These are phyloP conservation scores for Emergomyces africanus DNA, from an alignment of 2,329 filamentous ascomycete species.

Conservation along the genomic window DNA sequence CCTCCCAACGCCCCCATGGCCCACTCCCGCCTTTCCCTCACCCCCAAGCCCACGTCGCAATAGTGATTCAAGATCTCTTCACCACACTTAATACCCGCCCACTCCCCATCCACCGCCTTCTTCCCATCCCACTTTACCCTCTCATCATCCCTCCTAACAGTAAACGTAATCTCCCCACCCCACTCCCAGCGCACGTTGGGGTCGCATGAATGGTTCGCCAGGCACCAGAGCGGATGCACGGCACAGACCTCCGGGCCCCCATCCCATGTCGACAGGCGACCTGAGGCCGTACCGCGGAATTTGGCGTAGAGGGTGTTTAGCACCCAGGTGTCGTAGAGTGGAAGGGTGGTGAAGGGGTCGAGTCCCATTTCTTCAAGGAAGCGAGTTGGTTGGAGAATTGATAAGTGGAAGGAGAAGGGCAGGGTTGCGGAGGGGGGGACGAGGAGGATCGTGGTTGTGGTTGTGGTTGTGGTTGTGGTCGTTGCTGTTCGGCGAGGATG, in stretches of 20 bases:
- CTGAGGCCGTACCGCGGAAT: slow-evolving; percentile 84
- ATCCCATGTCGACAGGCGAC: slow-evolving; percentile 60
- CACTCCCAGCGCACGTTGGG: slow-evolving; percentile 94
- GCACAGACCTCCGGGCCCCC: slow-evolving; percentile 83
- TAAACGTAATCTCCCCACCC: slow-evolving; percentile 40
- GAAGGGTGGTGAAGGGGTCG: slow-evolving; percentile 41
- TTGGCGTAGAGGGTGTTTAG: slow-evolving; percentile 88
- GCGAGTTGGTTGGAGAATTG: slow-evolving; percentile 46
- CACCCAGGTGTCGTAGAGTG: slow-evolving; percentile 42
- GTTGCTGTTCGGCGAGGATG: background rate
- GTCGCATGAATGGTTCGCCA: slow-evolving; percentile 92
- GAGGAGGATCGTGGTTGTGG: background rate
- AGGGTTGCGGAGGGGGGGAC: slow-evolving; percentile 31
- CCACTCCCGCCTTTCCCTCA: slow-evolving; percentile 78
- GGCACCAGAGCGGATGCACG: slow-evolving; percentile 90
- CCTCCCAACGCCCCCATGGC: slow-evolving; percentile 77
- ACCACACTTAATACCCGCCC: slow-evolving; percentile 56
- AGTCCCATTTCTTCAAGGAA: slow-evolving; percentile 51
- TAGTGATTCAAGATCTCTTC: slow-evolving; percentile 92
- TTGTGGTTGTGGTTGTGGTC: background rate
- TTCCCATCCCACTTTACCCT: slow-evolving; percentile 23
- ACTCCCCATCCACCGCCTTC: slow-evolving; percentile 32
- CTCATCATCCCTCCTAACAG: slow-evolving; percentile 21
- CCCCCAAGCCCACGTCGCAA: slow-evolving; percentile 68
- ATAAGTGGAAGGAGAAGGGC: slow-evolving; percentile 49